Conservation (phyloP, 2,329 filamentous ascomycete genomes). For the Leptographium flavum region DNA sequence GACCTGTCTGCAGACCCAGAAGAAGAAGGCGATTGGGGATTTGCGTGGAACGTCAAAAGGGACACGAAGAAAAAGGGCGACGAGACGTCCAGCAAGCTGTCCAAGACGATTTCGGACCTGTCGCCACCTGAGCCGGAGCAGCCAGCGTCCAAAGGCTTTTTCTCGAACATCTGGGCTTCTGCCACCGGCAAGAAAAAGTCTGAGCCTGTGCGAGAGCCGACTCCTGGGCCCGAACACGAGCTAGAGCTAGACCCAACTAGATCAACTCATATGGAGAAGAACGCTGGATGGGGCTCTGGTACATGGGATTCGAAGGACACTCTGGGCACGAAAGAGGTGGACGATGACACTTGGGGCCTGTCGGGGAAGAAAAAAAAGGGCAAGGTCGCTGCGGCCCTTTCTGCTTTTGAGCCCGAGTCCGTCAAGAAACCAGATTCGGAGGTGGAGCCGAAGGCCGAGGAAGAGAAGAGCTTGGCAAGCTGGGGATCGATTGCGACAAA, state of each 20-base stretch:
- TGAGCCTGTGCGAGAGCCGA: neutral
- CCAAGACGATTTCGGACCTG: neutral
- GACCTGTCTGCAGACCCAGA: too few species aligned
- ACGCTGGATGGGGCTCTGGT: neutral
- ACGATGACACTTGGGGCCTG: neutral
- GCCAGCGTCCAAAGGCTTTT: conserved; percentile 4
- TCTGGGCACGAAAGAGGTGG: neutral
- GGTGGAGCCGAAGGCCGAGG: neutral
- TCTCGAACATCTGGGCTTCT: conserved; percentile 26
- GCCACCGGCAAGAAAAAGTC: conserved; percentile 25
- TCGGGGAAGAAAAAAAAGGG: neutral
- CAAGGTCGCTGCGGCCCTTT: conserved; percentile 9
- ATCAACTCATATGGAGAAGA: neutral
- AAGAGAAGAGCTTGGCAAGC: neutral
- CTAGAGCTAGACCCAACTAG: neutral
- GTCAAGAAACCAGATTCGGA: neutral
- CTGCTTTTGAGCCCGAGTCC: neutral
- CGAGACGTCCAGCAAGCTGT: neutral
- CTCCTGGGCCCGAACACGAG: neutral
- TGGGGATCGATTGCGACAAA: neutral
- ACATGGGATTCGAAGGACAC: neutral
- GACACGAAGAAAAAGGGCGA: conserved; percentile 1
- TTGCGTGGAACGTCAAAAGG: conserved; percentile 12
- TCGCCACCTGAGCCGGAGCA: neutral
- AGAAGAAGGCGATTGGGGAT: conserved; percentile 13